Evolutionary conservation across 1,139 yeast genomes (phyloP), one percentile per base, ranked within the genome.

Genomic region (Taphrina deformans): DNA sequence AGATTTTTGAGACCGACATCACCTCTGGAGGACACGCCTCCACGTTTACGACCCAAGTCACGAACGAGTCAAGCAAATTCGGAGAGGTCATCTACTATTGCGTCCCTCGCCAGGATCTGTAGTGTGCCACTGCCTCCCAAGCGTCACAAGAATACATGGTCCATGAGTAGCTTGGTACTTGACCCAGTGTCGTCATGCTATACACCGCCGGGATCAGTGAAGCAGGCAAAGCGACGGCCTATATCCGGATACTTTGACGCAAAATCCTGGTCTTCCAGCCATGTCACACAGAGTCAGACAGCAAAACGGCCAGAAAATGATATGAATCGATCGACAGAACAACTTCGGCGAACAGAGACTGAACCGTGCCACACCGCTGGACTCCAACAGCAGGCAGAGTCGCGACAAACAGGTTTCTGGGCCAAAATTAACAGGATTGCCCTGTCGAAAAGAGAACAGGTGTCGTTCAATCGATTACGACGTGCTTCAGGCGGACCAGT

Each of bases 401-500:
- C 14, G 7, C 45, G 21, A 7, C 18, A 21, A 10, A 9, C 27
- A n/a, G 58, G 58, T 6, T 24, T n/a, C 21, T 53, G 58, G 58
- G 23, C 38, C 16, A 53, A 53, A 40, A 33, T 53, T 3, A 9
- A 24, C 24, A n/a, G 33, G 2, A 9, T 53, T 6, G 35, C 45
- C 29, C 48, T 53, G 24, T n/a, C 58, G 7, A 21, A 35, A 14
- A 1, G 46, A 14, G 58, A 53, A 53, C 18, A 21, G 23, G 27
- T 12, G 7, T 53, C 58, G 14, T 53, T 53, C 48, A 16, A 38
- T 23, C 18, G n/a, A 23, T 35, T 53, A 33, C 46, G 46, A 27
- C 35, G 24, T 23, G n/a, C 18, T 46, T 14, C 31, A 21, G 14
- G n/a, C 3, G 58, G 48, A 6, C 58, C 58, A 12, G 48, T 53